Evolutionary conservation across 495 filamentous ascomycete species (phyloP), one percentile per base, ranked within the genome.

Genomic region (Aspergillus sclerotioniger): DNA sequence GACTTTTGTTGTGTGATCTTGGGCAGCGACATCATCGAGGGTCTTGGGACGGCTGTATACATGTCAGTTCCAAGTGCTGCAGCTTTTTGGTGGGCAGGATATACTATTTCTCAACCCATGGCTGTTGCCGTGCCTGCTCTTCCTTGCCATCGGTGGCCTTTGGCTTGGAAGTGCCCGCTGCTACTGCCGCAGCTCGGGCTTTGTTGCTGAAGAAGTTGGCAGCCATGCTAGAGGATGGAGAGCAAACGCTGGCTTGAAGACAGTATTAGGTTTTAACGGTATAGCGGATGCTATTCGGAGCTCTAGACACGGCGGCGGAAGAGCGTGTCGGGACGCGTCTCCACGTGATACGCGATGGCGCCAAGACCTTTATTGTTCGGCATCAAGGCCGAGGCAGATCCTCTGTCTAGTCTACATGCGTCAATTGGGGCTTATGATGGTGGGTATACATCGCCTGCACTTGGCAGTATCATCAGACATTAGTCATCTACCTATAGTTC

Each of bases 21-120:
- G 94, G 3, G 94, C 94, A 29, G 94, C 90, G 52, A 99, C 91
- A 84, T 99, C 94, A 66, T 84, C 88, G 45, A 99, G 82, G 20
- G 85, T 91, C 75, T 94, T 96, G 8, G 94, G 94, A 12, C 95
- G 92, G 67, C 94, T 98, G 59, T 29, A 29, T n/a, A 5, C 48
- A 6, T 57, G 39, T 67, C 25, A 63, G 20, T 48, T 13, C 12
- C 3, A 21, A 32, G 12, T 16, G 3, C 12, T 48, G 44, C 33
- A 35, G 20, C 52, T 6, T 1, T n/a, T 15, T 7, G 48, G 0
- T 8, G 31, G 29, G 25, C 16, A 13, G 29, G 6, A 67, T 85
- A 59, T 84, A 97, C 95, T 98, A 98, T 90, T 99, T 99, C 79
- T 98, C 95, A 53, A 98, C 93, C 94, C 94, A 99, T 59, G 94